A percentile compares a stretch with the other conserved stretches of the same genome.
Evolutionary conservation across 1,139 yeast genomes (phyloP).

Genomic region (Blastobotrys indianensis): DNA sequence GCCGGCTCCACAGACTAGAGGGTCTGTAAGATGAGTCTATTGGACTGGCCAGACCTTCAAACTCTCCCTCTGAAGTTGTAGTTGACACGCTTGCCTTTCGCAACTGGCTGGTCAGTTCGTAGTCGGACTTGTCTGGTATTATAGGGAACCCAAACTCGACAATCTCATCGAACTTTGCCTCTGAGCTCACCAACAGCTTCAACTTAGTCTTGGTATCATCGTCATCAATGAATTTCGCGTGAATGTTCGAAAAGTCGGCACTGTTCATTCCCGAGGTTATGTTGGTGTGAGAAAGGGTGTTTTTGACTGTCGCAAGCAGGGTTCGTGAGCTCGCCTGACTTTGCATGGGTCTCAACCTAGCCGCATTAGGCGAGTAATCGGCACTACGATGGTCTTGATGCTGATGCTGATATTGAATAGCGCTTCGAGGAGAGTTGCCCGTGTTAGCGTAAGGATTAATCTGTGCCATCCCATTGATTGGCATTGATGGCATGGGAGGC

Average conservation of each 20-base stretch:
- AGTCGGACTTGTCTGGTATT: conserved; percentile 13
- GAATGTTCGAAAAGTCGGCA: neutral
- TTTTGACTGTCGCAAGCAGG: neutral
- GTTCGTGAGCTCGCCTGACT: neutral
- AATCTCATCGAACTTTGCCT: conserved; percentile 26
- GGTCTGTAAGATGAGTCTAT: conserved; percentile 3
- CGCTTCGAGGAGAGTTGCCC: too few relatives aligned
- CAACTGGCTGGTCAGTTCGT: neutral
- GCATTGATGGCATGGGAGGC: neutral
- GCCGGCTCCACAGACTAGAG: neutral
- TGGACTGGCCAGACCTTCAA: conserved; percentile 5
- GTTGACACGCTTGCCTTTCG: conserved; percentile 6
- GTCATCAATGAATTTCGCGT: conserved; percentile 24
- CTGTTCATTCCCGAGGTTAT: too few relatives aligned
- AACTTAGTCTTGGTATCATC: conserved; percentile 22
- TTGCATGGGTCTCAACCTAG: neutral
- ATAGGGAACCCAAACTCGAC: conserved; percentile 30
- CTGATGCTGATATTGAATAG: too few relatives aligned
- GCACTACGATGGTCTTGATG: neutral
- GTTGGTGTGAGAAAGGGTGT: neutral
- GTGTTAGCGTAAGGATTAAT: too few relatives aligned
- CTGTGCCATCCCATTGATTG: too few relatives aligned
- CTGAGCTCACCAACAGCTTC: conserved; percentile 20
- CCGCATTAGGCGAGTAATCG: neutral
- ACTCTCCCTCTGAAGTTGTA: neutral